phyloP scores from a whole-genome alignment of 2,329 filamentous ascomycete species.

The Chaetomium strumarium region DNA sequence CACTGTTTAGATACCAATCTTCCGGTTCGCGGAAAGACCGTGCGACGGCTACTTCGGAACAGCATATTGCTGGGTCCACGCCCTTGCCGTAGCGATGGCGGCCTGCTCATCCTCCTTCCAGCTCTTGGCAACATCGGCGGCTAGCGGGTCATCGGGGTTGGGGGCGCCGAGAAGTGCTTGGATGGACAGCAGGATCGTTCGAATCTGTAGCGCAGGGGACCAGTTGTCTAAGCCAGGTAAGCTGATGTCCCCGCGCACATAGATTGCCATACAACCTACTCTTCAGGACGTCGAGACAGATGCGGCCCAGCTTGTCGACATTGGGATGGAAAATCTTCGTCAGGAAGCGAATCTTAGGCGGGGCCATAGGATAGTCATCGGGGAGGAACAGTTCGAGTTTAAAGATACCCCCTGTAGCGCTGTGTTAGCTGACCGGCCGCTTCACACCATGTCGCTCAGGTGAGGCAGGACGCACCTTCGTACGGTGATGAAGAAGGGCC shows the following conservation, averaged over 20 bases:
- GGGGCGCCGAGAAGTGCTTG: constrained; percentile 93
- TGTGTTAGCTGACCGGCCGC: constrained; percentile 8
- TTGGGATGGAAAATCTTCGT: constrained; percentile 99
- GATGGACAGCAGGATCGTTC: constrained; percentile 97
- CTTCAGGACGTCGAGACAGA: constrained; percentile 95
- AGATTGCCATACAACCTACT: constrained; percentile 52
- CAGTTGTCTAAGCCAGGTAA: constrained; percentile 68
- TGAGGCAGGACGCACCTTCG: constrained; percentile 58
- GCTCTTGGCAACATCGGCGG: constrained; percentile 92
- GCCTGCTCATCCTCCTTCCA: constrained; percentile 96
- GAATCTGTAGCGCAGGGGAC: constrained; percentile 95
- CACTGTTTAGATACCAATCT: not conserved
- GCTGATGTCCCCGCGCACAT: not conserved
- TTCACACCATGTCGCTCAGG: not conserved
- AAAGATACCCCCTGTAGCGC: constrained; percentile 65
- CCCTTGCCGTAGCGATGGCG: constrained; percentile 83
- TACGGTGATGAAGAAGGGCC: constrained; percentile 90
- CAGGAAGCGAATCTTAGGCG: constrained; percentile 95
- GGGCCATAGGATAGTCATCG: constrained; percentile 98
- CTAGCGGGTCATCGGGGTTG: constrained; percentile 97
- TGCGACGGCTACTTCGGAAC: constrained; percentile 36
- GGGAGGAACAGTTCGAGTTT: constrained; percentile 96
- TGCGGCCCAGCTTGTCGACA: constrained; percentile 94
- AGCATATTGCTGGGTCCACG: constrained; percentile 86
- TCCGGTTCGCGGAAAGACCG: not conserved